Evolutionary conservation across 306 rosid genomes (phyloP), one percentile per base, ranked within the genome.

Genomic region (Vachellia pachyceras): DNA sequence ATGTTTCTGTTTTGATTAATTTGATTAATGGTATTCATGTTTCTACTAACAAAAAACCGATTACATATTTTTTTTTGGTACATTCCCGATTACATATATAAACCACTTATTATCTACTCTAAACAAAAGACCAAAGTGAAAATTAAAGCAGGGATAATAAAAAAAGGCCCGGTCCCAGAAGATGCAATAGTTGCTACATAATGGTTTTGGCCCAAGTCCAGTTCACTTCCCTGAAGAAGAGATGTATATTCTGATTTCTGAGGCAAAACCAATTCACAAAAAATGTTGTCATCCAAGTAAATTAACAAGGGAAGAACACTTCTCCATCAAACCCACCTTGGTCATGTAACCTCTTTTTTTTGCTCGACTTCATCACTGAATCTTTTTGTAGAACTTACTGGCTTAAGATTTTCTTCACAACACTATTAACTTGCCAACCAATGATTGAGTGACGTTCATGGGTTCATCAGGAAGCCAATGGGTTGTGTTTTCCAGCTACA

Each of bases 81-180:
- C 33, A 29, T n/a, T n/a, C n/a, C 33, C 2, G 33, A 29, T 29
- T 29, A 75, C 25, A 36, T 39, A 42, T 35, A 42, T 54, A 75
- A 73, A 76, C 20, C 72, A 70, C 50, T 33, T 66, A 82, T 45
- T 44, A 9, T 69, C 33, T 47, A 77, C 13, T 50, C 78, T 57
- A 82, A 86, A 57, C 36, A 68, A 20, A 68, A 15, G 1, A 41
- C 18, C 50, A 5, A 40, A 68, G 49, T 77, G 81, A 42, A 75
- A 76, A 45, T 70, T 50, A 25, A 37, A 41, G 5, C n/a, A 20
- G n/a, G 75, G 58, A 13, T 0, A 7, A 46, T 14, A 10, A 45
- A 44, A 29, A 69, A 11, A 41, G 41, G 14, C 75, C 58, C 23
- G 6, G 58, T 11, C 14, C 14, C 50, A 25, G 23, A 7, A 14